phyloP scores from a whole-genome alignment of 148 eudicot genomes.

The Rhododendron ferrugineum region DNA sequence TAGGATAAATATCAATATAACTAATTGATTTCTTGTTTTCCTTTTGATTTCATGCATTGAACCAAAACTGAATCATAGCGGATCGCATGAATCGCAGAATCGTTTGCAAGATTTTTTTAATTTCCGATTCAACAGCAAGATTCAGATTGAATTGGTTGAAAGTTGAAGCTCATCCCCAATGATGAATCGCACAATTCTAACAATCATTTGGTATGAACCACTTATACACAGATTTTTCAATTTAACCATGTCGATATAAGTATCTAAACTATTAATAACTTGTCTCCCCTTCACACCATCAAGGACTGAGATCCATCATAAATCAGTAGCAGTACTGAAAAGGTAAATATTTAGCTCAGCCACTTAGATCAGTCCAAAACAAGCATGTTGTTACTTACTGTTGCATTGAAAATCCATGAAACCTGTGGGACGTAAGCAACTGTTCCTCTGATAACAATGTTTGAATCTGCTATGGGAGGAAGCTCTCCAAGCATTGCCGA shows the following conservation, averaged over 20 bases:
- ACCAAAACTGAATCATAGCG: background rate
- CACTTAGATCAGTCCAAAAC: background rate
- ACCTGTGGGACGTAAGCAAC: slow-evolving; percentile 95
- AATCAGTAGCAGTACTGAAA: background rate
- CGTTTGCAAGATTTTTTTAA: background rate
- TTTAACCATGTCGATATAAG: background rate
- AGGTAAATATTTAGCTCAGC: background rate
- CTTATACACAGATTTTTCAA: background rate
- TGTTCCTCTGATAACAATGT: slow-evolving; percentile 68
- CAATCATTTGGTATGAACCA: background rate
- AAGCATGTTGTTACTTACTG: slow-evolving; percentile 46
- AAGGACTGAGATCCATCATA: background rate
- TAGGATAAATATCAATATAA: background rate
- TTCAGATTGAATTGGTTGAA: background rate
- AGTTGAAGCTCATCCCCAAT: background rate
- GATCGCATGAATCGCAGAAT: background rate
- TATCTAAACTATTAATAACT: background rate
- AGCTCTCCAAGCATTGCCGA: slow-evolving; percentile 99
- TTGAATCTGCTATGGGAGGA: slow-evolving; percentile 56
- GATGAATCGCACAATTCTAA: background rate
- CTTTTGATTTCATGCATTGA: background rate
- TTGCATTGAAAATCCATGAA: slow-evolving; percentile 98
- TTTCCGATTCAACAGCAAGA: background rate
- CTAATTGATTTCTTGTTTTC: background rate
- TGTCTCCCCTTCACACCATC: background rate